A percentile compares a stretch with the other conserved stretches of the same genome.
Conservation (phyloP, 345 rosid genomes). For the Mangifera indica region DNA sequence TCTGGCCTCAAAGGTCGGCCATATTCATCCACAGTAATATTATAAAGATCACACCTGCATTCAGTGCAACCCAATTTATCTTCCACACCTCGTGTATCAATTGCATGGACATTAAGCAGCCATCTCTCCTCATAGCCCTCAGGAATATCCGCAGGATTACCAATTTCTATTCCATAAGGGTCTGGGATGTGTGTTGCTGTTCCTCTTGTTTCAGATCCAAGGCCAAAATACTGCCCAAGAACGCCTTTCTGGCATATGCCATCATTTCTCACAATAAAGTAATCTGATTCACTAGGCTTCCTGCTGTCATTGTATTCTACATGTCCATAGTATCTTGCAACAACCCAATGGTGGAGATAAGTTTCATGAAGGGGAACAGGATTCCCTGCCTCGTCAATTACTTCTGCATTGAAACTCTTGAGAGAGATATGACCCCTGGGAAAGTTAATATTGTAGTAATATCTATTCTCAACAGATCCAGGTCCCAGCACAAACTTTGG, state of each 20-base stretch:
- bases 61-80: constrained; percentile 78
- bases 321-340: constrained; percentile 46
- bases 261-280: constrained; percentile 35
- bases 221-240: constrained; percentile 62
- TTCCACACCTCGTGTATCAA: constrained; percentile 76
- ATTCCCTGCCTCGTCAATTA: constrained; percentile 66
- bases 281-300: constrained; percentile 24
- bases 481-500: constrained; percentile 70
- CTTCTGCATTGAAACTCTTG: constrained; percentile 68
- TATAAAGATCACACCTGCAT: constrained; percentile 71
- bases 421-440: constrained; percentile 81
- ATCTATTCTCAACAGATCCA: constrained; percentile 64
- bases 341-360: constrained; percentile 88
- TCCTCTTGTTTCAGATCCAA: constrained; percentile 81
- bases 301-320: constrained; percentile 4
- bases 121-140: constrained; percentile 68
- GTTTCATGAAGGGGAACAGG: constrained; percentile 77
- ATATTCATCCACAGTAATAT: constrained; percentile 52
- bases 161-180: constrained; percentile 81
- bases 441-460: constrained; percentile 56
- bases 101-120: constrained; percentile 81
- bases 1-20: constrained; percentile 50
- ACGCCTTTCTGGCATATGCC: constrained; percentile 55
- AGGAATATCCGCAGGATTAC: constrained; percentile 60
- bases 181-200: constrained; percentile 67